Evolutionary conservation across 2,329 filamentous ascomycete species (phyloP).

Genomic region (Hortaea sp.): DNA sequence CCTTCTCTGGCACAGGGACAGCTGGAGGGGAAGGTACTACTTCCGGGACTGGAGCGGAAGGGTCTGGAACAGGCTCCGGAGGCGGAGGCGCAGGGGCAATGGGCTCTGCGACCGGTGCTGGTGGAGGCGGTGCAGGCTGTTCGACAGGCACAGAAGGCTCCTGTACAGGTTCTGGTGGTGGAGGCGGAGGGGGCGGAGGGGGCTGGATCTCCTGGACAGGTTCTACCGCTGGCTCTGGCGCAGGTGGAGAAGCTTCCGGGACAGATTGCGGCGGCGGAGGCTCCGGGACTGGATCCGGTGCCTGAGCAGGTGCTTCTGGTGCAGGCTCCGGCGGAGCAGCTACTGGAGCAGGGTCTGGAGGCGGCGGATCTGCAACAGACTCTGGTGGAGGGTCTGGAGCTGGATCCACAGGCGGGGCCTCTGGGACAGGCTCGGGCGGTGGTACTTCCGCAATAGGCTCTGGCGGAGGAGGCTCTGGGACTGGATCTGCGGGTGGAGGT

Average conservation of each 20-base stretch:
- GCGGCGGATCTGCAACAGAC: background rate
- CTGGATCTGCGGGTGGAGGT: background rate
- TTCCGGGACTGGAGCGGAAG: background rate
- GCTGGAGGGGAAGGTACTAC: background rate
- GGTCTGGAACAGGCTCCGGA: background rate
- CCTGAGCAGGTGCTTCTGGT: background rate
- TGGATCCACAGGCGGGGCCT: background rate
- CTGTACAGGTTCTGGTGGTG: background rate
- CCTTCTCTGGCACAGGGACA: no score
- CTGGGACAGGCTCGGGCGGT: background rate
- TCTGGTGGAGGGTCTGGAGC: background rate
- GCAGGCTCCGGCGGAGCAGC: background rate
- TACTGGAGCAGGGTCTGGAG: background rate
- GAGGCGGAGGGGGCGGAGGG: background rate
- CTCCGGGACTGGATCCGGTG: background rate
- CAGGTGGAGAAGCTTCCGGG: background rate
- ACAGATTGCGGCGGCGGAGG: background rate
- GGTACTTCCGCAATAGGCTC: background rate
- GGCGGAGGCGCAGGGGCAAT: background rate
- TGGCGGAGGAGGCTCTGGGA: background rate
- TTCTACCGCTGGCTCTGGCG: background rate
- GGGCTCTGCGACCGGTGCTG: background rate
- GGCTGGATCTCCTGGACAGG: background rate
- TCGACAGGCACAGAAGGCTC: background rate
- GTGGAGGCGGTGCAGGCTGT: background rate